Percentiles rank a stretch among this genome's conserved stretches.
phyloP scores from a whole-genome alignment of 371 early-diverging fungal genomes.

The Catenaria anguillulae region DNA sequence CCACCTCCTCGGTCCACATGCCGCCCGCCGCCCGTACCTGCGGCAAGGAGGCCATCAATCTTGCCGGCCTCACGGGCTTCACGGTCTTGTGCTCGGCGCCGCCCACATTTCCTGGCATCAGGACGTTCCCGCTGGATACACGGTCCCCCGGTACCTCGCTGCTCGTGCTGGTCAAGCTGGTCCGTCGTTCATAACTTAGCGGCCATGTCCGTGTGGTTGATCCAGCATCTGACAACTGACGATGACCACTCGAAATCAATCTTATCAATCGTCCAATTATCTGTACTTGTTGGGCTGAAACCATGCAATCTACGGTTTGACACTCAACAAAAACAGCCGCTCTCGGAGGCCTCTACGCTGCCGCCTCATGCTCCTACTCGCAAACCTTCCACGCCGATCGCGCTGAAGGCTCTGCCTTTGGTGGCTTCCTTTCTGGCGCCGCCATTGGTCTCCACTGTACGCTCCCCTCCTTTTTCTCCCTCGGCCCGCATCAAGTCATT shows the following conservation, averaged over 20 bases:
- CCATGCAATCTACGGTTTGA: no score
- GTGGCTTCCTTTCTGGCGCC: not conserved
- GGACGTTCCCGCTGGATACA: not conserved
- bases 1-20: no score
- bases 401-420: not conserved
- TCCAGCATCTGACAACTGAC: no score
- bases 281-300: no score
- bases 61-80: not conserved
- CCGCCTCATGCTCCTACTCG: not conserved
- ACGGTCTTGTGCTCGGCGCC: not conserved
- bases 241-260: no score
- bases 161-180: not conserved
- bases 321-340: not conserved
- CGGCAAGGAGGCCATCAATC: not conserved
- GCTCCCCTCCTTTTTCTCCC: not conserved
- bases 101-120: not conserved
- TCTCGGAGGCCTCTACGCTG: not conserved
- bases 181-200: no score
- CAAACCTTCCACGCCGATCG: not conserved
- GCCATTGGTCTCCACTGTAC: not conserved
- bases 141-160: not conserved
- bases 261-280: no score
- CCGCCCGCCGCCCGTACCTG: not conserved
- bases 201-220: no score
- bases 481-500: not conserved